These are phyloP conservation scores for Fusarium secorum DNA, from an alignment of 2,329 filamentous ascomycete species.

Conservation along the genomic window DNA sequence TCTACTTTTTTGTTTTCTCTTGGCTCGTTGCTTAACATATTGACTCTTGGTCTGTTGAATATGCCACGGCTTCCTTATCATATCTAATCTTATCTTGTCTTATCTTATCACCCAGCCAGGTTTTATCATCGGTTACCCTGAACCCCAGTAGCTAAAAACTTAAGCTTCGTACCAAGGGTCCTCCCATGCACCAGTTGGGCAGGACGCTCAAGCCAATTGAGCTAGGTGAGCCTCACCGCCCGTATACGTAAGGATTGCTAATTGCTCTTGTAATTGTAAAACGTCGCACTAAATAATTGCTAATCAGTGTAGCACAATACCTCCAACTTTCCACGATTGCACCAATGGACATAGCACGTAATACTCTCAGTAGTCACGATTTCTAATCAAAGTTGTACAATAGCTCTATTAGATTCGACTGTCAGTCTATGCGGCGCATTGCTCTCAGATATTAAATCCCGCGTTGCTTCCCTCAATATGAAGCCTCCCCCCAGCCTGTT, in stretches of 20 bases:
- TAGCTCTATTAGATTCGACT: fast-evolving
- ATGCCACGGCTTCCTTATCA: neutral
- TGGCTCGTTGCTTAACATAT: neutral
- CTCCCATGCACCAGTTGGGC: neutral
- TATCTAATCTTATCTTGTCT: neutral
- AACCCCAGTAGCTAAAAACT: neutral
- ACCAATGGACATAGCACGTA: fast-evolving
- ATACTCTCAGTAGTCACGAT: fast-evolving
- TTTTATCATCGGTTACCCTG: neutral
- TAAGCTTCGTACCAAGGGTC: neutral
- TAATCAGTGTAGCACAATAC: neutral
- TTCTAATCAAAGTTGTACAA: neutral
- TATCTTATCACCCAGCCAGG: neutral
- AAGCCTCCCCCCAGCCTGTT: no score
- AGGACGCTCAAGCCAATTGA: neutral
- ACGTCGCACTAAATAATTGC: neutral
- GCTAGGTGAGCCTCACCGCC: neutral
- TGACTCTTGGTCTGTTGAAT: neutral
- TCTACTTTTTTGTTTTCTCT: neutral
- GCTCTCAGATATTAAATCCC: neutral
- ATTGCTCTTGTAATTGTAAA: neutral
- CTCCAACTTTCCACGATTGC: neutral
- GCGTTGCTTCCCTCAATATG: neutral
- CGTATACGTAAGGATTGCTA: neutral
- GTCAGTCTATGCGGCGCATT: no score